Conservation (phyloP, 2,329 filamentous ascomycete genomes). For the Fusarium solani-melongenae region DNA sequence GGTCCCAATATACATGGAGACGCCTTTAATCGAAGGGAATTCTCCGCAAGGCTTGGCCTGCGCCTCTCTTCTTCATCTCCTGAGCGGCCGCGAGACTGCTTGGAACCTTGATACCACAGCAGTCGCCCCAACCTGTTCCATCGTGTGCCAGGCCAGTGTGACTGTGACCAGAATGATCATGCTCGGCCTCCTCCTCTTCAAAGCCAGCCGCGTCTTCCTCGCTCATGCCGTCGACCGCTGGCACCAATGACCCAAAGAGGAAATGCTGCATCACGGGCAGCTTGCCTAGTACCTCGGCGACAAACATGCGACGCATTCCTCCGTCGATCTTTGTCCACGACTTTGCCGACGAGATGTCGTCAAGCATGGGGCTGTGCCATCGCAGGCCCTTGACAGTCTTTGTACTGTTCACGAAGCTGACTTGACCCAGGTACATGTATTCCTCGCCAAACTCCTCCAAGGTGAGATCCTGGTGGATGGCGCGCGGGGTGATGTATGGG, state of each 20-base stretch:
- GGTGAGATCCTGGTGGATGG: conserved; percentile 87
- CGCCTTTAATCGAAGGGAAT: conserved; percentile 81
- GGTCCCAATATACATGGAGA: not conserved
- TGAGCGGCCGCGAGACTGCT: conserved; percentile 91
- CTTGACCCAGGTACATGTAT: conserved; percentile 92
- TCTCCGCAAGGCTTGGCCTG: conserved; percentile 70
- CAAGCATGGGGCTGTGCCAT: conserved; percentile 98
- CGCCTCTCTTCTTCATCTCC: conserved; percentile 82
- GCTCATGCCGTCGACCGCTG: conserved; percentile 85
- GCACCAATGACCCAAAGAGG: conserved; percentile 86
- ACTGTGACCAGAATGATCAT: conserved; percentile 68
- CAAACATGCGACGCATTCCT: conserved; percentile 97
- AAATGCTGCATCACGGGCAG: conserved; percentile 99
- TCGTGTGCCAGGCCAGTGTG: conserved; percentile 72
- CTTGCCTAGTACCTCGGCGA: conserved; percentile 91
- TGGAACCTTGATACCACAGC: conserved; percentile 97
- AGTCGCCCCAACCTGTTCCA: conserved; percentile 87
- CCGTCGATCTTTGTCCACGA: conserved; percentile 92
- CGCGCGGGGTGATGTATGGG: conserved; percentile 79
- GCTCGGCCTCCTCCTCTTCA: conserved; percentile 58
- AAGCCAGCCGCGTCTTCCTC: conserved; percentile 64
- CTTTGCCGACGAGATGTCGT: conserved; percentile 93
- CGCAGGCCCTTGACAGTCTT: conserved; percentile 94
- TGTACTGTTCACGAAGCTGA: conserved; percentile 93
- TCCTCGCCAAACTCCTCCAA: conserved; percentile 87